Percentiles rank a stretch among this genome's conserved stretches.
These are phyloP conservation scores for Lodderomyces pseudojiufengensis DNA, from an alignment of 1,139 yeast species.

Conservation along the genomic window DNA sequence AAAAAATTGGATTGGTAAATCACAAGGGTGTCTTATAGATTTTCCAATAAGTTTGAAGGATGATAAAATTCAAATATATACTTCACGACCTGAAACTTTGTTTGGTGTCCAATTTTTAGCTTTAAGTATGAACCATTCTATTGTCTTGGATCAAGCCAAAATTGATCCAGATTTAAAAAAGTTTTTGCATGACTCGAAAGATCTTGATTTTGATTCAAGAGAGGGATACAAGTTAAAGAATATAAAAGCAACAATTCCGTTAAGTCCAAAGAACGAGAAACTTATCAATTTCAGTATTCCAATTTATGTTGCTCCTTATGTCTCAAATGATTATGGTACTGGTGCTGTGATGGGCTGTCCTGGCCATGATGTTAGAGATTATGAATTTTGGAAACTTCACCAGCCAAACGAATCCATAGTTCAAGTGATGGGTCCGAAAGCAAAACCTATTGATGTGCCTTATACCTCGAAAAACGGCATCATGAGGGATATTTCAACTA, in stretches of 20 bases:
- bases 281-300: conserved; percentile 44
- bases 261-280: conserved; percentile 30
- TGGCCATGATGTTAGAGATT: conserved; percentile 84
- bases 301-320: conserved; percentile 87
- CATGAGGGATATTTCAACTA: conserved; percentile 35
- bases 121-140: conserved; percentile 65
- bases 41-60: conserved; percentile 31
- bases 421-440: conserved; percentile 42
- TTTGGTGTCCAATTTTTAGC: conserved; percentile 82
- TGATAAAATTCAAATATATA: conserved; percentile 52
- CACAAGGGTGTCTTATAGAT: conserved; percentile 69
- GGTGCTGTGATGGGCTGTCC: conserved; percentile 99
- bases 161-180: conserved; percentile 36
- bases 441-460: conserved; percentile 27
- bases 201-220: conserved; percentile 49
- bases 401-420: conserved; percentile 42
- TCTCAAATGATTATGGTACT: conserved; percentile 73
- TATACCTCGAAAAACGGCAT: conserved; percentile 52
- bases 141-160: conserved; percentile 38
- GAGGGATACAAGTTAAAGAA: conserved; percentile 55
- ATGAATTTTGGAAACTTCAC: conserved; percentile 70
- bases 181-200: conserved; percentile 41
- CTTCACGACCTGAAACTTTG: conserved; percentile 88
- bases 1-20: conserved; percentile 87
- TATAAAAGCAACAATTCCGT: conserved; percentile 58